These are phyloP conservation scores for Verticillium klebahnii DNA, from an alignment of 2,329 filamentous ascomycete species.

Conservation along the genomic window DNA sequence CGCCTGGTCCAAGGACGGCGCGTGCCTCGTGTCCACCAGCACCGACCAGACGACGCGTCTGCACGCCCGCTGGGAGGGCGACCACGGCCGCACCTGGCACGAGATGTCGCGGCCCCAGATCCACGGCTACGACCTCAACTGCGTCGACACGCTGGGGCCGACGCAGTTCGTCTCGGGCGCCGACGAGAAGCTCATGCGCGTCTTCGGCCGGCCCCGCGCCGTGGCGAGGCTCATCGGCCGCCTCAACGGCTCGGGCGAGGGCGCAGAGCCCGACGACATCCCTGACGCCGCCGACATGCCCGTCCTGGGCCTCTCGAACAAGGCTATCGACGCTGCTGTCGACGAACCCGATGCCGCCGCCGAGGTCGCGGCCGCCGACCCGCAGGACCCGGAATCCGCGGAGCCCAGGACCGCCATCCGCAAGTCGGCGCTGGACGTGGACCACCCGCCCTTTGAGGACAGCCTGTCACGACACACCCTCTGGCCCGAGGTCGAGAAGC, in stretches of 20 bases:
- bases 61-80: constrained; percentile 70
- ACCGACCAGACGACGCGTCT: constrained; percentile 90
- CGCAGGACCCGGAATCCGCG: constrained; percentile 47
- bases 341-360: constrained; percentile 48
- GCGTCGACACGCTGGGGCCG: constrained; percentile 70
- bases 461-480: constrained; percentile 84
- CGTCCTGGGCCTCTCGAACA: constrained; percentile 92
- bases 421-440: constrained; percentile 58
- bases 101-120: constrained; percentile 95
- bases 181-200: constrained; percentile 95
- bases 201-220: constrained; percentile 84
- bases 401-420: constrained; percentile 52
- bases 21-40: constrained; percentile 83
- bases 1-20: constrained; percentile 76
- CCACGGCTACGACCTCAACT: constrained; percentile 97
- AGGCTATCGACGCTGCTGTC: constrained; percentile 68
- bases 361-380: constrained; percentile 37
- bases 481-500: constrained; percentile 93
- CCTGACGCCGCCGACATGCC: constrained; percentile 93
- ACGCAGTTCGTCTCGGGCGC: constrained; percentile 88
- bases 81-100: constrained; percentile 66
- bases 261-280: constrained; percentile 38
- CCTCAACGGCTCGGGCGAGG: constrained; percentile 55
- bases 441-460: constrained; percentile 83
- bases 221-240: constrained; percentile 69